Percentiles rank a stretch among this genome's conserved stretches.
Conservation (phyloP, 768 basidiomycete species). For the Cytidiella melzeri region DNA sequence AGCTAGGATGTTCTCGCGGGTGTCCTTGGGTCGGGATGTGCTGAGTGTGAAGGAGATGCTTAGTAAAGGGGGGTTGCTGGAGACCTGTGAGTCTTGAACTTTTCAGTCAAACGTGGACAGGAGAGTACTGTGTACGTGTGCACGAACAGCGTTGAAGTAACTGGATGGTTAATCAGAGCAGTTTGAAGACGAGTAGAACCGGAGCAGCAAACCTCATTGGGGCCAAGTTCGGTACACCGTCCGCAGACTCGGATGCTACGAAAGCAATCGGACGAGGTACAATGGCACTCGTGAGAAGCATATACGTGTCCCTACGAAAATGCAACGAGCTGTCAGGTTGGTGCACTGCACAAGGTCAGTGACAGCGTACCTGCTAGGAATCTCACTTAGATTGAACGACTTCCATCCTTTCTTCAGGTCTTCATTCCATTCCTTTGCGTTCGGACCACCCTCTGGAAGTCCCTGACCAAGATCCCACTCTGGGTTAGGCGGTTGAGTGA, state of each 20-base stretch:
- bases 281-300: conserved; percentile 50
- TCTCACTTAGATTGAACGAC: neutral
- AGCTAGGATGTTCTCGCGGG: conserved; percentile 54
- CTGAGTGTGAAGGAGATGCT: conserved; percentile 52
- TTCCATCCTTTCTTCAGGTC: conserved; percentile 3
- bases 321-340: neutral
- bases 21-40: conserved; percentile 47
- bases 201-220: conserved; percentile 51
- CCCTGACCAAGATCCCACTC: conserved; percentile 6
- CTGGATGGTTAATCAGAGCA: neutral
- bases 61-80: conserved; percentile 61
- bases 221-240: conserved; percentile 54
- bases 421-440: conserved; percentile 1
- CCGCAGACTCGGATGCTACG: conserved; percentile 49
- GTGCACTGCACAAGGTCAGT: neutral
- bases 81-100: conserved; percentile 32
- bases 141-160: conserved; percentile 17
- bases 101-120: neutral
- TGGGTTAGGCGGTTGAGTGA: conserved; percentile 4
- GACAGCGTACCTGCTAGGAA: neutral
- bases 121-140: neutral
- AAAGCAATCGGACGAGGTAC: conserved; percentile 66
- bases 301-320: conserved; percentile 26
- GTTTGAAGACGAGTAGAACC: neutral
- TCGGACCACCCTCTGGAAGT: neutral